These are phyloP conservation scores for Hypoxylon sp. DNA, from an alignment of 2,329 filamentous ascomycete genomes.

Conservation along the genomic window DNA sequence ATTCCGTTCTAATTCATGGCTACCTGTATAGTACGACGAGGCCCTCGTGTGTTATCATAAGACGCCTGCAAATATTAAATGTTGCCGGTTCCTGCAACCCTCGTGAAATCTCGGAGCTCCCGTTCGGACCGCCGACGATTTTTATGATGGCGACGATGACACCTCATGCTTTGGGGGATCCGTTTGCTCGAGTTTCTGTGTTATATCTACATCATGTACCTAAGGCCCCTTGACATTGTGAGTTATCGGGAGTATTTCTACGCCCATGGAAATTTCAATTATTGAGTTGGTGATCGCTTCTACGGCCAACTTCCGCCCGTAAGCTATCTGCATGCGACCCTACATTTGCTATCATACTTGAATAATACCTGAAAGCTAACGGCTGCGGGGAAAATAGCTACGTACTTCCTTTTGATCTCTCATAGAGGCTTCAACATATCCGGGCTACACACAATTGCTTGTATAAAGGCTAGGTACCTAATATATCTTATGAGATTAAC, in stretches of 20 bases:
- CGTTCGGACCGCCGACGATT: too few relatives aligned
- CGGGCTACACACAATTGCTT: background rate
- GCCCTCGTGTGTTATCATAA: background rate
- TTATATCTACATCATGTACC: background rate
- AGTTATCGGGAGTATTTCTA: conserved; percentile 33
- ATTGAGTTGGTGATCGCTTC: conserved; percentile 10
- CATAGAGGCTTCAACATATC: background rate
- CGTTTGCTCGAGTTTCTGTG: background rate
- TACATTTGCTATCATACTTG: background rate
- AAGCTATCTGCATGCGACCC: conserved; percentile 32
- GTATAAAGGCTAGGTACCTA: background rate
- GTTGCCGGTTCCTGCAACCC: too few relatives aligned
- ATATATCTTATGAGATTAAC: background rate
- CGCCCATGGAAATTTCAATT: conserved; percentile 25
- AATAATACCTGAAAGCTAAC: background rate
- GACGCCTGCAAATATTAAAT: too few relatives aligned
- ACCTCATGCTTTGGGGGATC: background rate
- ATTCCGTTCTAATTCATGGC: background rate
- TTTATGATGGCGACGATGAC: background rate
- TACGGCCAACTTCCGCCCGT: background rate
- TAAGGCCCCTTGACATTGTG: background rate
- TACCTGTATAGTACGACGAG: too few relatives aligned
- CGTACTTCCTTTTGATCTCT: background rate
- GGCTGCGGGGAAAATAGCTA: background rate
- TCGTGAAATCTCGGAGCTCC: too few relatives aligned